A percentile compares a stretch with the other conserved stretches of the same genome.
These are phyloP conservation scores for Beauveria brongniartii DNA, from an alignment of 2,329 filamentous ascomycete species.

Conservation along the genomic window DNA sequence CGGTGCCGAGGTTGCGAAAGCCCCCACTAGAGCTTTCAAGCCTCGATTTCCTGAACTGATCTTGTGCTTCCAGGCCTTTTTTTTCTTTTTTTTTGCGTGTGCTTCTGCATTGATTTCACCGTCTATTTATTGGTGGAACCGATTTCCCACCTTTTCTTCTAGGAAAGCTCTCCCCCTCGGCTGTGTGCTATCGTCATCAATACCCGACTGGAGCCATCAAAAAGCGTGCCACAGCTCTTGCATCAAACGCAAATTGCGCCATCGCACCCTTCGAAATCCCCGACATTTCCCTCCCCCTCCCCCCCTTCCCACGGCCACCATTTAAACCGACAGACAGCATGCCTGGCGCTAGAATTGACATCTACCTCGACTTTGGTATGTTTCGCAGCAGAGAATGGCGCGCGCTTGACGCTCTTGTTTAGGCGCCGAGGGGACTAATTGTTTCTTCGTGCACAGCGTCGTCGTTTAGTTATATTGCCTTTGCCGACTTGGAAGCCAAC, in stretches of 20 bases:
- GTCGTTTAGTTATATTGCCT: constrained; percentile 48
- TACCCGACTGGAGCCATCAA: not conserved
- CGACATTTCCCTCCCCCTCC: not conserved
- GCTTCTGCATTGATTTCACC: not conserved
- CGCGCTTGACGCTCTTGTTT: not conserved
- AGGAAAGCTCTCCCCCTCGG: not conserved
- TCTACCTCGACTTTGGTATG: constrained; percentile 59
- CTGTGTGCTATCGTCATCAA: not conserved
- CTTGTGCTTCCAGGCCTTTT: not conserved
- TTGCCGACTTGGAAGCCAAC: constrained; percentile 51
- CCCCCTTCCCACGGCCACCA: not conserved
- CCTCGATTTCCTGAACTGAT: not conserved
- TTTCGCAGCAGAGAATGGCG: constrained; percentile 7
- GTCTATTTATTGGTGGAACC: too few species aligned
- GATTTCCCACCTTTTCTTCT: not conserved
- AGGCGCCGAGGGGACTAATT: not conserved
- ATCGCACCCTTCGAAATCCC: not conserved
- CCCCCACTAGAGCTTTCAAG: not conserved
- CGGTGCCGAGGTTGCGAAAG: constrained; percentile 9
- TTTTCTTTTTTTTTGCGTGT: not conserved
- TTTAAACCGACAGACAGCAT: constrained; percentile 28
- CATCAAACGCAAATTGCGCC: not conserved
- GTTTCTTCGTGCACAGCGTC: constrained; percentile 43
- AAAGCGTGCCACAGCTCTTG: not conserved
- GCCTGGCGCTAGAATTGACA: constrained; percentile 54